phyloP scores from a whole-genome alignment of 176 grass and related monocot species.

The Oryza meyeriana region DNA sequence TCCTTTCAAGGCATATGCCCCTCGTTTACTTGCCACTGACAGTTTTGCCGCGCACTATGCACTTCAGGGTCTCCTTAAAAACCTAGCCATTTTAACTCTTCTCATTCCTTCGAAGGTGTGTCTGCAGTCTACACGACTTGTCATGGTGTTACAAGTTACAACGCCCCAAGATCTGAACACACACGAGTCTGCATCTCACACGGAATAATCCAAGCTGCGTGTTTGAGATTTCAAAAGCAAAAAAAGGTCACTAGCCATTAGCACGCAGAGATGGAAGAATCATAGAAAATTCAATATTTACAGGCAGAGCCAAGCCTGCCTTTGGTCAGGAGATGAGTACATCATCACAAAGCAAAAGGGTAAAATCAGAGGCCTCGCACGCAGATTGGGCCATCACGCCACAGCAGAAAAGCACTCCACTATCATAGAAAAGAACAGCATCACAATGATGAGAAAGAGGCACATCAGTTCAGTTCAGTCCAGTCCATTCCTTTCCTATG shows the following conservation, averaged over 20 bases:
- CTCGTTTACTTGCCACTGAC: not conserved
- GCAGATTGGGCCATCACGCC: not conserved
- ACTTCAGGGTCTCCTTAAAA: not conserved
- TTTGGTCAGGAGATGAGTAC: not conserved
- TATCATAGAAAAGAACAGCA: not conserved
- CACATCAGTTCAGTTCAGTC: not conserved
- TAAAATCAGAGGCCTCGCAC: not conserved
- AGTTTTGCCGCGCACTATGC: not conserved
- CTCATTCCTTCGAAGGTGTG: not conserved
- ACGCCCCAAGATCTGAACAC: not conserved
- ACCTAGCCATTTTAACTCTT: not conserved
- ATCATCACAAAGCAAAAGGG: constrained; percentile 6
- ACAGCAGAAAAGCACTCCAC: not conserved
- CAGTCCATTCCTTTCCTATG: not conserved
- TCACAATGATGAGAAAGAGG: not conserved
- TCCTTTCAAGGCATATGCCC: too few species aligned
- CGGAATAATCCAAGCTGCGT: not conserved
- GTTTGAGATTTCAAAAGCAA: not conserved
- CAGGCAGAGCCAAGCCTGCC: not conserved
- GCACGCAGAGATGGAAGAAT: not conserved
- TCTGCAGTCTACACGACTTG: too few species aligned
- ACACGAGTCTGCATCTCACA: not conserved
- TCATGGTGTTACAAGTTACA: too few species aligned
- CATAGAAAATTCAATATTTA: too few species aligned
- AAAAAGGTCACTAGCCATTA: not conserved